Base-by-base conservation (phyloP, 2,329 filamentous ascomycete species). In the Aureobasidium namibiae region DNA sequence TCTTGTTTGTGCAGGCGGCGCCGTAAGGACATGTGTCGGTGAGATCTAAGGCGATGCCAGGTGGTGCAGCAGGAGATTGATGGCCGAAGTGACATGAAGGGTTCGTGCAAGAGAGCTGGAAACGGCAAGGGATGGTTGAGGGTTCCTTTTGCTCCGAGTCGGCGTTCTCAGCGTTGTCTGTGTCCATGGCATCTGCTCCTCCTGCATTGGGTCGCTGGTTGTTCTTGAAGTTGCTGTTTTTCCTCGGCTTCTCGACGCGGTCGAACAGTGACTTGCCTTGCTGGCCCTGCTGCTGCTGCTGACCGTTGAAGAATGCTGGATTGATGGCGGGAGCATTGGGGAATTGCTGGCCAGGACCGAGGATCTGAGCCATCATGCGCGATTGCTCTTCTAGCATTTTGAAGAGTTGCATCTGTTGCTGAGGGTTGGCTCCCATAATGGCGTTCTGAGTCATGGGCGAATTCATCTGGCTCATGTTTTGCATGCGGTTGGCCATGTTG, bases 1-100 rank as follows among this genome's bases (percentile, higher is more conserved):
- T 97, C 68, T 84, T 82, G 79, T 97, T 99, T 76, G 94, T 95
- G 83, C 94, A 99, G 9, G 91, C 91, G 2, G 85, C 90, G 21
- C 91, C 92, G 67, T 89, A 97, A 18, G 82, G 82, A 76, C 94
- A 99, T 18, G 82, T 79, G 67, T 95, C 90, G 61, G 80, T 83
- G 65, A 92, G 80, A 71, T 97, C 94, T 60, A 97, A 80, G 0
- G 85, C 81, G 2, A 82, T 83, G 29, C 88, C 89, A 2, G 87
- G 86, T 3, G 90, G 88, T 33, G 92, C 92, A 2, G 89, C 91
- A 1, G 94, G 91, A 16, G 92, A 96, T 75, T 96, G 92, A 69
- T 99, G 94, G 18, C 90, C 94, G 72, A 90, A 99, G 65, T 87
- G 88, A 76, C 94, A 99, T 62, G 95, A 89, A 65, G 84, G 85